phyloP scores from a whole-genome alignment of 2,329 filamentous ascomycete species.

The Sclerotinia nivalis region DNA sequence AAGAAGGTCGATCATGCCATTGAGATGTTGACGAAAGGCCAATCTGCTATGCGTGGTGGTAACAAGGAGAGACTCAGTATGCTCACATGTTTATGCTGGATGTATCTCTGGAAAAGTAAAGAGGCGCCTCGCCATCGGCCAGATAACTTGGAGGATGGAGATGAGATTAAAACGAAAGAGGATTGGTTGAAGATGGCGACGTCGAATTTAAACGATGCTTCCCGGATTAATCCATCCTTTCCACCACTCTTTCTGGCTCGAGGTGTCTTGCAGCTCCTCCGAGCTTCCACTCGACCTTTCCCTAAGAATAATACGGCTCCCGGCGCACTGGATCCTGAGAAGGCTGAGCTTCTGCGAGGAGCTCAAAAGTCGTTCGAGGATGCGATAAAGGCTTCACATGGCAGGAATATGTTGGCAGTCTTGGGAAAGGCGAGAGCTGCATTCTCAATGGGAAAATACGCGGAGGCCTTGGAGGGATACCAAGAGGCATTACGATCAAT shows the following conservation, averaged over 20 bases:
- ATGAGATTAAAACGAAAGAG: constrained; percentile 85
- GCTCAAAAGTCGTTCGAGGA: constrained; percentile 95
- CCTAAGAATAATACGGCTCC: constrained; percentile 53
- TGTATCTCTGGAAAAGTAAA: constrained; percentile 69
- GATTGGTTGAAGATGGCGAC: constrained; percentile 91
- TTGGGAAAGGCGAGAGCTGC: constrained; percentile 86
- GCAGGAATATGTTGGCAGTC: constrained; percentile 87
- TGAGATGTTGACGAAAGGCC: constrained; percentile 67
- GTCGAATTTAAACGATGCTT: constrained; percentile 89
- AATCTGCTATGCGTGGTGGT: constrained; percentile 59
- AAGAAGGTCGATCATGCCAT: constrained; percentile 84
- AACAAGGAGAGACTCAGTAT: constrained; percentile 67
- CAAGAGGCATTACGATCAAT: constrained; percentile 85
- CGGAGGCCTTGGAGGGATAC: constrained; percentile 80
- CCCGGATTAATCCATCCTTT: constrained; percentile 87
- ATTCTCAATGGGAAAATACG: constrained; percentile 83
- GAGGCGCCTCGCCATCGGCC: constrained; percentile 65
- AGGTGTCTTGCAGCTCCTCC: constrained; percentile 83
- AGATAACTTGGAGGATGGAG: constrained; percentile 62
- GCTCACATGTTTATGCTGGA: constrained; percentile 68
- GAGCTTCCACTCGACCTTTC: constrained; percentile 79
- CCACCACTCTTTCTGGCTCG: constrained; percentile 88
- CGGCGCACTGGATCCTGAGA: constrained; percentile 66
- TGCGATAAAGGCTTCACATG: constrained; percentile 78
- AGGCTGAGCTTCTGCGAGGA: constrained; percentile 76